A percentile compares a stretch with the other conserved stretches of the same genome.
Evolutionary conservation across 257 asterid genomes (phyloP).

Genomic region (Gentiana straminea): DNA sequence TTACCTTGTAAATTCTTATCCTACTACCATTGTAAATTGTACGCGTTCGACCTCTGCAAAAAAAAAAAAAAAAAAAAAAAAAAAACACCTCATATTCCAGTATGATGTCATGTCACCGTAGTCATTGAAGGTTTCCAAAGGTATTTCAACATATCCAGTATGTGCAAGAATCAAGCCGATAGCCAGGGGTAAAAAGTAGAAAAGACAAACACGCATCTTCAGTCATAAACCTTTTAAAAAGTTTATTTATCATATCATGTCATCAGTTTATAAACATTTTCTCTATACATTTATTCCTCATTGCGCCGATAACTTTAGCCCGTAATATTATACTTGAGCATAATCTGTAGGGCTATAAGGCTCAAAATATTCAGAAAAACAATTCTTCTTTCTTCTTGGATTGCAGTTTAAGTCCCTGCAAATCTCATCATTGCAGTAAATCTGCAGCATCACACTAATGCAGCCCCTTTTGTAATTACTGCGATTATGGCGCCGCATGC

Average conservation of each 20-base stretch:
- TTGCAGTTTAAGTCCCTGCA: conserved; percentile 41
- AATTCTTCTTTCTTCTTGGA: conserved; percentile 35
- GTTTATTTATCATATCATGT: background rate
- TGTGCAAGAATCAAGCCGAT: no score
- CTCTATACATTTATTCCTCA: no score
- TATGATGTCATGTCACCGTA: no score
- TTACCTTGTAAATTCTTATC: no score
- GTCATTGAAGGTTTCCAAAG: no score
- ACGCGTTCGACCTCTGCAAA: no score
- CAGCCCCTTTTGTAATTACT: conserved; percentile 39
- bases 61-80: no score
- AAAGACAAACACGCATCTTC: background rate
- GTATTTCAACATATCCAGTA: background rate
- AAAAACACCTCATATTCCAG: no score
- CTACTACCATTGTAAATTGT: no score
- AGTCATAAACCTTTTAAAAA: background rate
- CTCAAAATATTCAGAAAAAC: conserved; percentile 24
- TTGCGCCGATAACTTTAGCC: no score
- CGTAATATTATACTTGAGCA: background rate
- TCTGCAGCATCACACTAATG: conserved; percentile 40
- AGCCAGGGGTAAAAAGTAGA: background rate
- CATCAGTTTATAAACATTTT: no score
- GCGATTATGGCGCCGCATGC: conserved; percentile 18
- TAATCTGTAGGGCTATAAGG: conserved; percentile 44
- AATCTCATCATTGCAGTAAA: conserved; percentile 45